These are phyloP conservation scores for Vigna nakashimae DNA, from an alignment of 306 rosid genomes.

Conservation along the genomic window DNA sequence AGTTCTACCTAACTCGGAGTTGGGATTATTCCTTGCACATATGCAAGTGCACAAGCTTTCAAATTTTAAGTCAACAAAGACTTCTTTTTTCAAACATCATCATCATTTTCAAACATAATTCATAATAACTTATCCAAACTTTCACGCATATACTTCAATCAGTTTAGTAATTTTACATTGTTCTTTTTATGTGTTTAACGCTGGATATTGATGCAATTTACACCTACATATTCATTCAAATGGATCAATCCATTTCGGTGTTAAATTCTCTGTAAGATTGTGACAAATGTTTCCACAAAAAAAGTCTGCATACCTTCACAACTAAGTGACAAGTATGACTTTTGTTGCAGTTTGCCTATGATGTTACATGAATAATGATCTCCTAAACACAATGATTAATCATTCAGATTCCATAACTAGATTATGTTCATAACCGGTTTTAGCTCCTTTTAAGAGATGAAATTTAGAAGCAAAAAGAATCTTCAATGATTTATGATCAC, in stretches of 20 bases:
- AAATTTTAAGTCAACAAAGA: conserved; percentile 33
- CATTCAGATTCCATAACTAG: no score
- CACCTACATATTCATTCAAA: background rate
- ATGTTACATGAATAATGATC: no score
- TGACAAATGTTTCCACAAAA: background rate
- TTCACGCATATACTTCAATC: background rate
- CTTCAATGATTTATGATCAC: no score
- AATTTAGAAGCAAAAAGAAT: no score
- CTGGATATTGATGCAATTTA: background rate
- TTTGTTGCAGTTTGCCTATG: background rate
- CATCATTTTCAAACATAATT: conserved; percentile 30
- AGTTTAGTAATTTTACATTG: background rate
- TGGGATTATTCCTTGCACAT: conserved; percentile 23
- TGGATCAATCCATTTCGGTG: background rate
- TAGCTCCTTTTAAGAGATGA: no score
- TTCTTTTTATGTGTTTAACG: background rate
- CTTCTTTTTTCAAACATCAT: conserved; percentile 13
- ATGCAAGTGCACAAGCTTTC: conserved; percentile 37
- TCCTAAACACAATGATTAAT: no score
- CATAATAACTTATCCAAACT: background rate
- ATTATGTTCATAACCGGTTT: no score
- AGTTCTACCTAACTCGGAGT: conserved; percentile 33
- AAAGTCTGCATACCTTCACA: background rate
- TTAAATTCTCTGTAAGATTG: background rate
- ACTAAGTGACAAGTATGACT: background rate